Percentiles rank a stretch among this genome's conserved stretches.
Conservation (phyloP, 192 early-diverging fungal genomes). For the Rhizoclosmatium sp. region DNA sequence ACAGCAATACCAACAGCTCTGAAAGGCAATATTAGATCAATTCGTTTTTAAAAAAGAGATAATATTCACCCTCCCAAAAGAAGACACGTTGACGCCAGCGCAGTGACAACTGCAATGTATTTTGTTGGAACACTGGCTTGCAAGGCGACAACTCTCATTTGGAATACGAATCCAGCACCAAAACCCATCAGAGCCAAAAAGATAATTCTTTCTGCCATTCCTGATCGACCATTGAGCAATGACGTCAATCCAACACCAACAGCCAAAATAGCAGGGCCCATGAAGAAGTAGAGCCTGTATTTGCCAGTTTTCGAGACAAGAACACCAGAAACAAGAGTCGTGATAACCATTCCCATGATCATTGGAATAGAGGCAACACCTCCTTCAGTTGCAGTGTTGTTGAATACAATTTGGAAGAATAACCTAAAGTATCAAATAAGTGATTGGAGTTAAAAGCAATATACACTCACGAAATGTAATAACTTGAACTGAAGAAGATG, state of each 20-base stretch:
- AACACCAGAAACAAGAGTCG: constrained; percentile 71
- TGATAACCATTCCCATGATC: constrained; percentile 72
- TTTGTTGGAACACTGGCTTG: constrained; percentile 71
- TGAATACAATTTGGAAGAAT: constrained; percentile 85
- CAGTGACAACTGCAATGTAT: constrained; percentile 78
- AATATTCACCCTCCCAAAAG: constrained; percentile 49
- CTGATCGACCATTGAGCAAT: constrained; percentile 40
- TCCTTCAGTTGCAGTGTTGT: constrained; percentile 73
- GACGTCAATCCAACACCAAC: constrained; percentile 9
- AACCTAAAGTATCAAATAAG: background rate
- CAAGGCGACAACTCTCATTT: constrained; percentile 75
- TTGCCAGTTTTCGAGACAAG: constrained; percentile 53
- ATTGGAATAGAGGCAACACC: constrained; percentile 81
- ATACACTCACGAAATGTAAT: constrained; percentile 17
- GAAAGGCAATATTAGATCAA: background rate
- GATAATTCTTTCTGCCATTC: constrained; percentile 60
- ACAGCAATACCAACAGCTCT: constrained; percentile 26
- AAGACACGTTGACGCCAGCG: constrained; percentile 70
- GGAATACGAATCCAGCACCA: constrained; percentile 79
- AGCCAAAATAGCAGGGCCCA: constrained; percentile 7
- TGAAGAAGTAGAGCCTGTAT: constrained; percentile 24
- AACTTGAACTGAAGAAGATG: constrained; percentile 8
- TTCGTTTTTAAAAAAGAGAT: background rate
- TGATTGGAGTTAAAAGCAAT: no score
- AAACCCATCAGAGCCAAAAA: constrained; percentile 74